Percentiles rank a stretch among this genome's conserved stretches.
These are phyloP conservation scores for Trifolium subterraneum DNA, from an alignment of 306 rosid genomes.

Conservation along the genomic window DNA sequence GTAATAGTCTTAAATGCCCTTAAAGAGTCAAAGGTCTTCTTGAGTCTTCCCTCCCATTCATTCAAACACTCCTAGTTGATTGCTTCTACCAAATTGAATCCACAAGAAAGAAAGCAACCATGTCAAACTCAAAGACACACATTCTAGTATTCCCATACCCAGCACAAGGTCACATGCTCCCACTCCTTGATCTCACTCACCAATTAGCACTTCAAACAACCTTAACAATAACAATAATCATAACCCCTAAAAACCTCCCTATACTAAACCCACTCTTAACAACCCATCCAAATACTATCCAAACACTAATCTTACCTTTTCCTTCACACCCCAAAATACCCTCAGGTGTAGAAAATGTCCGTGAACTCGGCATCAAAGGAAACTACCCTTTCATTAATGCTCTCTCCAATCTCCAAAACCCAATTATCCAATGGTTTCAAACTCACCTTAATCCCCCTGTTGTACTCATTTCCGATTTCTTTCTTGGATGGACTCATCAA, in stretches of 20 bases:
- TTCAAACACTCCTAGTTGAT: too few relatives aligned
- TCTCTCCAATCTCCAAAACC: conserved; percentile 42
- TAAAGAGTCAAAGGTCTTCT: too few relatives aligned
- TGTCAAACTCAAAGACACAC: conserved; percentile 43
- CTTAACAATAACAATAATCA: conserved; percentile 54
- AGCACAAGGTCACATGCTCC: conserved; percentile 73
- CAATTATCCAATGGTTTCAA: conserved; percentile 43
- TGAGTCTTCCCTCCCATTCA: too few relatives aligned
- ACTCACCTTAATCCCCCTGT: conserved; percentile 46
- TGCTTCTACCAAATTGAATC: not conserved
- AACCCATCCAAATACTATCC: conserved; percentile 53
- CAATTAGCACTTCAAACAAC: conserved; percentile 47
- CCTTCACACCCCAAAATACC: conserved; percentile 72
- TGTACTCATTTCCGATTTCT: conserved; percentile 51
- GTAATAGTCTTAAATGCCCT: too few relatives aligned
- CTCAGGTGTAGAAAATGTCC: conserved; percentile 53
- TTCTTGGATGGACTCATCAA: conserved; percentile 52
- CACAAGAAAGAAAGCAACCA: not conserved
- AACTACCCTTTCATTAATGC: conserved; percentile 52
- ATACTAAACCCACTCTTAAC: conserved; percentile 56
- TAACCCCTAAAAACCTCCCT: conserved; percentile 71
- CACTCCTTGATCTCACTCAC: conserved; percentile 66
- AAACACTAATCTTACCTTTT: conserved; percentile 61
- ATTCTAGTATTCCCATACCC: conserved; percentile 71
- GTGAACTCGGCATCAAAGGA: conserved; percentile 62